phyloP scores from a whole-genome alignment of 768 basidiomycete species.

The Chlorophyllum brunneum region DNA sequence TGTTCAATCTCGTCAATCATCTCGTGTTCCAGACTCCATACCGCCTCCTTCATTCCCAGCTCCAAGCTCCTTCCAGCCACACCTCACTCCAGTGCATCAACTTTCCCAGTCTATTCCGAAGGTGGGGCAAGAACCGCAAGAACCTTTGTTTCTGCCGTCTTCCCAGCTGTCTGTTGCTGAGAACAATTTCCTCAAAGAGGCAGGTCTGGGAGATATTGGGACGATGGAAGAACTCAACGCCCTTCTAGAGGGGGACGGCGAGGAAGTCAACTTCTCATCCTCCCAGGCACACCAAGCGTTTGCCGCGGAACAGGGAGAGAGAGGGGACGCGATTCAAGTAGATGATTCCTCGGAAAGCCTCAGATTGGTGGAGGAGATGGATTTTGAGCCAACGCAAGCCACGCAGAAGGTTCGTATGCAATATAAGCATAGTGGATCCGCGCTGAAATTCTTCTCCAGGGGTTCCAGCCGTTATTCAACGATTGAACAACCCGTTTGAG shows the following conservation, averaged over 20 bases:
- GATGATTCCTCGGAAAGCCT: conserved; percentile 25
- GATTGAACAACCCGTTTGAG: no score
- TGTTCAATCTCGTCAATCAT: conserved; percentile 19
- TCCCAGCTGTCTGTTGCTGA: conserved; percentile 61
- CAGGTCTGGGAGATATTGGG: conserved; percentile 65
- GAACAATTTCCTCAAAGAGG: conserved; percentile 47
- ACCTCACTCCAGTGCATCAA: conserved; percentile 6
- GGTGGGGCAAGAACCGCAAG: conserved; percentile 20
- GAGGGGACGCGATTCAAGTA: conserved; percentile 19
- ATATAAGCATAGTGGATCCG: background rate
- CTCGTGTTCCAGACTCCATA: conserved; percentile 31
- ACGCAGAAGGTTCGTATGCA: conserved; percentile 28
- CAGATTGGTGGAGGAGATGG: conserved; percentile 32
- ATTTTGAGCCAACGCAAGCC: conserved; percentile 38
- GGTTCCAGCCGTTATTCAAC: conserved; percentile 49
- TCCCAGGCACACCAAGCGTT: conserved; percentile 21
- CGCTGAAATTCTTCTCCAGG: conserved; percentile 20
- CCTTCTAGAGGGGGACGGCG: conserved; percentile 57
- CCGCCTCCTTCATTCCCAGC: conserved; percentile 31
- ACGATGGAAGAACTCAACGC: conserved; percentile 52
- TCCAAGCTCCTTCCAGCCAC: conserved; percentile 1
- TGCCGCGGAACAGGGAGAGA: conserved; percentile 10
- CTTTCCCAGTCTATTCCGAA: conserved; percentile 16
- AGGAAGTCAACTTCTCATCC: conserved; percentile 43
- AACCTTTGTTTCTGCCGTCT: conserved; percentile 45